These are phyloP conservation scores for Neurospora intermedia DNA, from an alignment of 495 filamentous ascomycete species.

Conservation along the genomic window DNA sequence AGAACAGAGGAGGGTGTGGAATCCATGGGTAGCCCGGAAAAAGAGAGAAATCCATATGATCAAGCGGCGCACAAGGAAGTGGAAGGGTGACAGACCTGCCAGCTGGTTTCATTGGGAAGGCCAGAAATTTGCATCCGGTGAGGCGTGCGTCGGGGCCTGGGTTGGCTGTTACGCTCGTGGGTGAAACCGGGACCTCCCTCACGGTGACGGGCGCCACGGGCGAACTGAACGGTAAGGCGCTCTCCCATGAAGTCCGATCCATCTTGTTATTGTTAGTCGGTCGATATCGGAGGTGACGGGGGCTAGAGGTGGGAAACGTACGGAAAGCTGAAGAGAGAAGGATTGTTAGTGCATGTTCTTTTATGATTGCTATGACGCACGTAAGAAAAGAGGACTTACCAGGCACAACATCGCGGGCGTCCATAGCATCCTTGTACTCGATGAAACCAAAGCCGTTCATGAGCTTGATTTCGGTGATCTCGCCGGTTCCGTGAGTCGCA, in stretches of 20 bases:
- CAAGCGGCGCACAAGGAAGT: slow-evolving; percentile 43
- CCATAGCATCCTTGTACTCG: slow-evolving; percentile 95
- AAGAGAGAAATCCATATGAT: slow-evolving; percentile 20
- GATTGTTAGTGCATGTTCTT: slow-evolving; percentile 17
- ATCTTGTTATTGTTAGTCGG: slow-evolving; percentile 52
- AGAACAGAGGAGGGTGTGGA: background rate
- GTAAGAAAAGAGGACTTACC: slow-evolving; percentile 45
- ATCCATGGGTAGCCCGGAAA: background rate
- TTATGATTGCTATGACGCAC: slow-evolving; percentile 1
- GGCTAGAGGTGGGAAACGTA: slow-evolving; percentile 33
- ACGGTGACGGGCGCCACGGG: slow-evolving; percentile 82
- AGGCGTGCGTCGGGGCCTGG: slow-evolving; percentile 86
- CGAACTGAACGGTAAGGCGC: slow-evolving; percentile 94
- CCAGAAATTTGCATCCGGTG: slow-evolving; percentile 96
- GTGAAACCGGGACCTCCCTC: slow-evolving; percentile 51
- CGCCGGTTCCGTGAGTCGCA: slow-evolving; percentile 85
- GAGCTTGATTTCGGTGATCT: slow-evolving; percentile 97
- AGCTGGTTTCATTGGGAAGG: slow-evolving; percentile 96
- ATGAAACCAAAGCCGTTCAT: slow-evolving; percentile 99
- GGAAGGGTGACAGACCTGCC: slow-evolving; percentile 89
- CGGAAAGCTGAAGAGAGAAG: slow-evolving; percentile 39
- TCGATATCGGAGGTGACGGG: slow-evolving; percentile 9
- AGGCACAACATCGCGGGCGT: slow-evolving; percentile 94
- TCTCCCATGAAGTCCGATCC: slow-evolving; percentile 97
- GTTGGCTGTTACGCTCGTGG: slow-evolving; percentile 63